Evolutionary conservation across 768 basidiomycete species (phyloP).

Genomic region (Albatrellus ellisii): DNA sequence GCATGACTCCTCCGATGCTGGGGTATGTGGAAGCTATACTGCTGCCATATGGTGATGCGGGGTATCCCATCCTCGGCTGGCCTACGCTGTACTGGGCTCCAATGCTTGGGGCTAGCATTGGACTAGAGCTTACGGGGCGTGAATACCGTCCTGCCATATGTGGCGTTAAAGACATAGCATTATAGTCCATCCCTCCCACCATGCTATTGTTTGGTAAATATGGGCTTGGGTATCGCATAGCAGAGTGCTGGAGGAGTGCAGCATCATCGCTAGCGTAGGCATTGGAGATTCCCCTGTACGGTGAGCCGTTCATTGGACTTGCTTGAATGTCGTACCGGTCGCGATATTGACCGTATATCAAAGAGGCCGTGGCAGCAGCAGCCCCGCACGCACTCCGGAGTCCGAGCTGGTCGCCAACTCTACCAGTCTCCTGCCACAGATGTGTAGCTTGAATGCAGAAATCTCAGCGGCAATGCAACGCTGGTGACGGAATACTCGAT

Average conservation of each 20-base stretch:
- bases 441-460: slow-evolving; percentile 32
- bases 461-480: slow-evolving; percentile 2
- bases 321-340: slow-evolving; percentile 6
- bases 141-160: neutral
- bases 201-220: neutral
- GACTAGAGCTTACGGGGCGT: neutral
- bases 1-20: neutral
- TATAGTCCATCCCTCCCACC: neutral
- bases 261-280: neutral
- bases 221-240: too few relatives aligned
- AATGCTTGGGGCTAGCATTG: neutral
- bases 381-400: slow-evolving; percentile 6
- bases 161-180: neutral
- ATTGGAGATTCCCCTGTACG: neutral
- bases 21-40: neutral
- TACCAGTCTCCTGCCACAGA: slow-evolving; percentile 37
- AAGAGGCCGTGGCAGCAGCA: slow-evolving; percentile 8
- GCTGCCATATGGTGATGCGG: neutral
- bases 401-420: slow-evolving; percentile 18
- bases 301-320: slow-evolving; percentile 3
- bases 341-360: slow-evolving; percentile 4
- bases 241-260: neutral
- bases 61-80: neutral
- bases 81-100: neutral
- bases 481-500: slow-evolving; percentile 1